Conservation (phyloP, 2,329 filamentous ascomycete genomes). For the Calonectria naviculata region DNA sequence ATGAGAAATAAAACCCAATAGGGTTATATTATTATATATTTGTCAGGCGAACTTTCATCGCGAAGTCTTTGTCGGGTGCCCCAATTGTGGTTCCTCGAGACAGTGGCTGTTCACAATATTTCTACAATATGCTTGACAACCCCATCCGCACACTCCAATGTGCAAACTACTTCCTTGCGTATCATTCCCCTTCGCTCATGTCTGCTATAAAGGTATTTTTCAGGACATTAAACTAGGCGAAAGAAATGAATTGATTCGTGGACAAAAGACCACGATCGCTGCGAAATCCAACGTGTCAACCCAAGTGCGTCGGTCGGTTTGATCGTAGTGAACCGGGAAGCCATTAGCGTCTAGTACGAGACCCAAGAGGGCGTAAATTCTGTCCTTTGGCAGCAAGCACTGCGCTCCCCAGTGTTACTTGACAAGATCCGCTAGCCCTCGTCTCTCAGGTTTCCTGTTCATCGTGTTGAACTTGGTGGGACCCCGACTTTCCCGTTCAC, state of each 20-base stretch:
- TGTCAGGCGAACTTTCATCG: too few relatives aligned
- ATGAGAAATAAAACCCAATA: too few relatives aligned
- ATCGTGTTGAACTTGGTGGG: background rate
- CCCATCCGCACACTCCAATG: too few relatives aligned
- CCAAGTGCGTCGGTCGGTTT: background rate
- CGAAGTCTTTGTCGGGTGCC: too few relatives aligned
- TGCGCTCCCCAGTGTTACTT: background rate
- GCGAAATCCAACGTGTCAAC: background rate
- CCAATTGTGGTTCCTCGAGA: too few relatives aligned
- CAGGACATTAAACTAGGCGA: too few relatives aligned
- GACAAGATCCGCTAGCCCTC: background rate
- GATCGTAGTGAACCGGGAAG: background rate
- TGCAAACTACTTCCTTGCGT: too few relatives aligned
- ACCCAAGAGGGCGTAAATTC: background rate
- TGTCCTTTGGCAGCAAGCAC: background rate
- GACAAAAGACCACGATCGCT: background rate
- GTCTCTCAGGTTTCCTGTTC: background rate
- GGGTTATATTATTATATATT: too few relatives aligned
- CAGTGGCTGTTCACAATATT: too few relatives aligned
- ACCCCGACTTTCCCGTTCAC: background rate
- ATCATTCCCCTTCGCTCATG: too few relatives aligned
- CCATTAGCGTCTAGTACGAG: background rate
- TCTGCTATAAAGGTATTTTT: too few relatives aligned
- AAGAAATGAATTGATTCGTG: background rate
- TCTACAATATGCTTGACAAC: too few relatives aligned